These are phyloP conservation scores for Iberis pinnata DNA, from an alignment of 345 rosid species.

Conservation along the genomic window DNA sequence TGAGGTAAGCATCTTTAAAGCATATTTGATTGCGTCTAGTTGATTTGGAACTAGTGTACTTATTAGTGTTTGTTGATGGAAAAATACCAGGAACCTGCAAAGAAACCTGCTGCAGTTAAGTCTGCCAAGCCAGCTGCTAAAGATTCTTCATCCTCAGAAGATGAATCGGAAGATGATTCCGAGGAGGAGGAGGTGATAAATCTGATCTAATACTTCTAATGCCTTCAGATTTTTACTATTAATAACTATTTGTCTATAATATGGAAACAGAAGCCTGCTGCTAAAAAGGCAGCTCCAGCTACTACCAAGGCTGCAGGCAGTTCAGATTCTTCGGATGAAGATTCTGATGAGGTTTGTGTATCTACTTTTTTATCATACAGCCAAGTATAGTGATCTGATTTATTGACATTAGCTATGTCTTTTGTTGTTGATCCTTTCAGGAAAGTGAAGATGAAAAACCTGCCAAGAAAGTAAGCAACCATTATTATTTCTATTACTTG, in stretches of 20 bases:
- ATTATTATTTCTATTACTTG: too few species aligned
- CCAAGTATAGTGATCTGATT: not conserved
- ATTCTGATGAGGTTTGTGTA: constrained; percentile 30
- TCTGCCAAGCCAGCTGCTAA: constrained; percentile 33
- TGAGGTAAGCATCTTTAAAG: too few species aligned
- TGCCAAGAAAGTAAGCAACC: constrained; percentile 36
- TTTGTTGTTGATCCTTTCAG: not conserved
- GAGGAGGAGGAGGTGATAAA: constrained; percentile 28
- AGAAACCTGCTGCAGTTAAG: constrained; percentile 16
- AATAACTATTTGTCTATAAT: not conserved
- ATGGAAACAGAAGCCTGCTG: constrained; percentile 23
- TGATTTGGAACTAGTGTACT: too few species aligned
- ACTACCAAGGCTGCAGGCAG: constrained; percentile 31
- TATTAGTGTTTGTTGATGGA: not conserved
- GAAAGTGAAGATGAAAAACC: constrained; percentile 50
- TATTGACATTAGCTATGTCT: not conserved
- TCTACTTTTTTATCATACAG: not conserved
- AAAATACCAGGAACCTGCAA: constrained; percentile 30
- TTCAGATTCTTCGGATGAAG: constrained; percentile 27
- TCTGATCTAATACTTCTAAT: not conserved
- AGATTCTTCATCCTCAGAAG: constrained; percentile 28
- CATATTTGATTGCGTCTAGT: too few species aligned
- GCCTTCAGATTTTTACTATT: not conserved
- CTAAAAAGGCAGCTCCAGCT: constrained; percentile 31
- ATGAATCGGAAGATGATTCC: constrained; percentile 27